Evolutionary conservation across 441 rosid genomes (phyloP).

Genomic region (Adansonia grandidieri): DNA sequence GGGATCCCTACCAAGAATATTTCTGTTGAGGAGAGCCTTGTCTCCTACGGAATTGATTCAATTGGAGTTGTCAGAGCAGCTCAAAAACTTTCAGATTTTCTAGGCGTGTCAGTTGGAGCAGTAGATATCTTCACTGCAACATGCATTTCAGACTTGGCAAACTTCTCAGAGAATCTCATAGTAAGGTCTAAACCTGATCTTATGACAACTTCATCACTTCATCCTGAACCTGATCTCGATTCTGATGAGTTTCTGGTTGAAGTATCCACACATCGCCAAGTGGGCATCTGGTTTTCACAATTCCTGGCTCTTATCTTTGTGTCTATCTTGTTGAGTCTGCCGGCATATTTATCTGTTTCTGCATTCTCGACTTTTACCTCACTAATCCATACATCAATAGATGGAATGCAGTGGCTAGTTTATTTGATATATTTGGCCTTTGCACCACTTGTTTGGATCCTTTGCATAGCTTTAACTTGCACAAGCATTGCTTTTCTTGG

Average conservation of each 20-base stretch:
- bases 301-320: conserved; percentile 54
- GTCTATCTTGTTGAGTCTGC: conserved; percentile 49
- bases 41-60: conserved; percentile 75
- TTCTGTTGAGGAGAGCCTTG: conserved; percentile 59
- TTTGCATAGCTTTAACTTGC: conserved; percentile 55
- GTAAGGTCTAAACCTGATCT: conserved; percentile 55
- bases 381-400: conserved; percentile 17
- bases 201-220: conserved; percentile 34
- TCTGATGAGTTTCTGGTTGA: conserved; percentile 41
- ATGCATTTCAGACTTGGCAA: conserved; percentile 70
- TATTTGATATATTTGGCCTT: conserved; percentile 40
- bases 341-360: conserved; percentile 59
- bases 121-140: conserved; percentile 75
- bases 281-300: conserved; percentile 51
- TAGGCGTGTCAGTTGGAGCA: conserved; percentile 71
- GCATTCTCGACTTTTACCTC: conserved; percentile 45
- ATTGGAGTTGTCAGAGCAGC: conserved; percentile 78
- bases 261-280: conserved; percentile 45
- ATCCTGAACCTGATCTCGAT: conserved; percentile 39
- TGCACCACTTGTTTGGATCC: conserved; percentile 74
- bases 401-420: conserved; percentile 37
- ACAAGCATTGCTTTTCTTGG: conserved; percentile 54
- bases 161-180: conserved; percentile 55
- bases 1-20: conserved; percentile 49
- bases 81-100: conserved; percentile 69